Conservation (phyloP, 2,329 filamentous ascomycete genomes). For the Cylindrodendrum hubeiense region DNA sequence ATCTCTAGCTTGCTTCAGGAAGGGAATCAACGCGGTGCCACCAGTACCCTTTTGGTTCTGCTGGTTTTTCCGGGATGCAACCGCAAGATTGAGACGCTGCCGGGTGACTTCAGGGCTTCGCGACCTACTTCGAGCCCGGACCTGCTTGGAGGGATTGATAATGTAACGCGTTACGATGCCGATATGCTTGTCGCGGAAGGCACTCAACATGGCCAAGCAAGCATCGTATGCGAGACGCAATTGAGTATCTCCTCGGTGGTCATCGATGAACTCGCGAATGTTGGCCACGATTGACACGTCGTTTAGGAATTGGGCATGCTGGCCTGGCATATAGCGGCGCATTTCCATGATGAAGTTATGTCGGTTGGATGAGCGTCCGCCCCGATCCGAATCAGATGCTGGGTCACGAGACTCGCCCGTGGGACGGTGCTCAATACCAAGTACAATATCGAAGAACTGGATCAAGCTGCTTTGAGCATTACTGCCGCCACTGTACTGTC, state of each 20-base stretch:
- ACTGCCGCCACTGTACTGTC: slow-evolving; percentile 92
- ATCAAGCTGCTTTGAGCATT: slow-evolving; percentile 98
- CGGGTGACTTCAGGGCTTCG: slow-evolving; percentile 66
- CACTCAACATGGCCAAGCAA: slow-evolving; percentile 77
- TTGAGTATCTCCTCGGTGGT: slow-evolving; percentile 69
- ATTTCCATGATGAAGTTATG: slow-evolving; percentile 97
- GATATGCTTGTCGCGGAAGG: slow-evolving; percentile 93
- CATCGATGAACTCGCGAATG: slow-evolving; percentile 84
- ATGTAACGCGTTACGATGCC: slow-evolving; percentile 97
- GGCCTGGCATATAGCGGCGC: slow-evolving; percentile 96
- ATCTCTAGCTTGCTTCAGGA: slow-evolving; percentile 95
- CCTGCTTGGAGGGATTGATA: slow-evolving; percentile 85
- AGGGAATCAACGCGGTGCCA: slow-evolving; percentile 93
- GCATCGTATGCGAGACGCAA: slow-evolving; percentile 90
- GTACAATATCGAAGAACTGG: slow-evolving; percentile 94
- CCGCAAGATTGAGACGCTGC: slow-evolving; percentile 71
- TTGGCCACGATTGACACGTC: slow-evolving; percentile 86
- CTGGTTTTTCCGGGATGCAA: slow-evolving; percentile 63
- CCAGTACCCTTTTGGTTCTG: slow-evolving; percentile 87
- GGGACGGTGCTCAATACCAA: slow-evolving; percentile 90
- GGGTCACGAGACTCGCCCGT: slow-evolving; percentile 77
- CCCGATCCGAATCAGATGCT: slow-evolving; percentile 59
- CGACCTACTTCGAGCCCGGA: slow-evolving; percentile 72
- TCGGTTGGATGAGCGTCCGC: slow-evolving; percentile 54
- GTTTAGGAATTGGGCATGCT: slow-evolving; percentile 88